Base-by-base conservation (phyloP, 495 filamentous ascomycete genomes). In the Hypoxylon crocopeplum region DNA sequence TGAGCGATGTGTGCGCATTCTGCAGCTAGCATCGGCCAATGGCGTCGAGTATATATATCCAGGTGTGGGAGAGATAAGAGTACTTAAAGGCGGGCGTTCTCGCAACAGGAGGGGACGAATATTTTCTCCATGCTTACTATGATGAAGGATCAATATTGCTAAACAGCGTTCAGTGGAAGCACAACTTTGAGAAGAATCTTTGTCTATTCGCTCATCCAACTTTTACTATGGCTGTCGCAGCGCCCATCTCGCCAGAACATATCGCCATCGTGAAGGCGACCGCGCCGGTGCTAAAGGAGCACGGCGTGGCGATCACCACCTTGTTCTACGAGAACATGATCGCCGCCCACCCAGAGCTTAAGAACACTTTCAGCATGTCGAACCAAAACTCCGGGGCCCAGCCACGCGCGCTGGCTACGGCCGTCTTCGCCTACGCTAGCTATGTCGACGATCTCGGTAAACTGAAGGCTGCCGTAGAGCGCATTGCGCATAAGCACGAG, bases 401-500 rank as follows among this genome's bases (percentile, higher is more conserved):
- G 59, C 77, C 85, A 2, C 75, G 74, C 13, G 87, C 88, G 10
- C 78, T 92, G 6, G 87, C 88, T 32, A 75, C 71, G 45, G 79
- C 87, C 10, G 79, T 92, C 27, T 84, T 86, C 62, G 86, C 85
- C 25, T 91, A 91, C 57, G 88, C 88, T 49, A 76, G 78, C 16
- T 78, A 90, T 69, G 87, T 91, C 67, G 88, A 90, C 70, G 79
- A 90, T 72, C 80, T 90, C 5, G 76, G 74, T 47, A 83, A 79
- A 20, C 78, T 92, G 3, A 56, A 69, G 27, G 76, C 80, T 5
- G 84, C 85, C 29, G 80, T 92, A n/a, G 84, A 87, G 70, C 79
- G 85, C 59, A 90, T 92, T 67, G 85, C 86, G 67, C 80, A 88
- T 70, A 91, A 90, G 72, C 88, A 92, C 59, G 88, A 84, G 36